These are phyloP conservation scores for Candida caryicola DNA, from an alignment of 805 yeast species.

Conservation along the genomic window DNA sequence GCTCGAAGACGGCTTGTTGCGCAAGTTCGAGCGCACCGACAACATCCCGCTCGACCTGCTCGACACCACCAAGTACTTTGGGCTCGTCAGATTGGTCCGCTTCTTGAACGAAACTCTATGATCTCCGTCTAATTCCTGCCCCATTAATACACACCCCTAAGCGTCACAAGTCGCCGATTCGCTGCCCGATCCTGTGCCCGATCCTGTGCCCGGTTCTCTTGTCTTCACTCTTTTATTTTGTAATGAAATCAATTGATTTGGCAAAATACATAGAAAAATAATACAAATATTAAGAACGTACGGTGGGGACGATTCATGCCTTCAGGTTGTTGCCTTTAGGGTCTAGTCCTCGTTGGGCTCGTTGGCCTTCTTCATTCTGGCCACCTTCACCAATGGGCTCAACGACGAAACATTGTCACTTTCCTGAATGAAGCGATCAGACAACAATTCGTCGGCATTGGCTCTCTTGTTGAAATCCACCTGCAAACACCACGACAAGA, in stretches of 20 bases:
- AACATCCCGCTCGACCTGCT: slow-evolving; percentile 4
- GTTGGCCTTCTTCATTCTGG: slow-evolving; percentile 58
- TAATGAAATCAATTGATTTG: too few species aligned
- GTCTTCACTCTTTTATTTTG: too few species aligned
- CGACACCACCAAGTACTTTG: slow-evolving; percentile 17
- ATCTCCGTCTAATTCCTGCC: too few species aligned
- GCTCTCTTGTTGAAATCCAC: slow-evolving; percentile 83
- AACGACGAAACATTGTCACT: slow-evolving; percentile 61
- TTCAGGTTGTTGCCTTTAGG: neutral
- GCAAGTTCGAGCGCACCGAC: slow-evolving; percentile 10
- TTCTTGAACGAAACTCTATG: slow-evolving; percentile 24
- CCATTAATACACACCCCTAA: too few species aligned
- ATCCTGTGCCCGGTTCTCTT: too few species aligned
- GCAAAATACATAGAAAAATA: neutral
- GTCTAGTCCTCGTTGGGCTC: slow-evolving; percentile 15
- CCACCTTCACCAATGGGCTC: slow-evolving; percentile 72
- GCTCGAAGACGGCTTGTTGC: slow-evolving; percentile 23
- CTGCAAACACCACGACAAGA: slow-evolving; percentile 73
- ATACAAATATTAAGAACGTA: neutral
- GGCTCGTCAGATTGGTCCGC: slow-evolving; percentile 21
- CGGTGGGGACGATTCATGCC: too few species aligned
- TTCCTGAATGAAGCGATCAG: slow-evolving; percentile 60
- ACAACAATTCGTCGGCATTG: slow-evolving; percentile 68
- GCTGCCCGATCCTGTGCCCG: too few species aligned
- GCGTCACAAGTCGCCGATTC: too few species aligned